phyloP scores from a whole-genome alignment of 176 grass and related monocot species.

The Oropetium thomaeum region DNA sequence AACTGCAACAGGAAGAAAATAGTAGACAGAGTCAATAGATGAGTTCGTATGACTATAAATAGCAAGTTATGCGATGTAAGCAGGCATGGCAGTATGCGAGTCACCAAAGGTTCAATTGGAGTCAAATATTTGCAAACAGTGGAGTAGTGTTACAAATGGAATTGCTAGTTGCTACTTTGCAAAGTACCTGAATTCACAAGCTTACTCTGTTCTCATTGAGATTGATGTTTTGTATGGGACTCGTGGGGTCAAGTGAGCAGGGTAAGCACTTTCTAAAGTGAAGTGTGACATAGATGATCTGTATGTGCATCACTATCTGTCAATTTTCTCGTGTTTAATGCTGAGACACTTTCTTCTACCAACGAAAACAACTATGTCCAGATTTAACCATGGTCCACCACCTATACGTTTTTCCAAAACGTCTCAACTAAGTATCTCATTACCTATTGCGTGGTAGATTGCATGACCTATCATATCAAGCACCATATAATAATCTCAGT shows the following conservation, averaged over 20 bases:
- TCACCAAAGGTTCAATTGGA: too few species aligned
- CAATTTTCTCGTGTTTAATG: conserved; percentile 22
- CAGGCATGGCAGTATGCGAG: not conserved
- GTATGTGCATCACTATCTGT: conserved; percentile 31
- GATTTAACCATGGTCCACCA: conserved; percentile 23
- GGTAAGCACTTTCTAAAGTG: not conserved
- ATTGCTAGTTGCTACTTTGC: not conserved
- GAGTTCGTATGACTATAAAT: not conserved
- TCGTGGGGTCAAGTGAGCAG: conserved; percentile 26
- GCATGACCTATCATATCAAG: conserved; percentile 28
- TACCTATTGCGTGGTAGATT: not conserved
- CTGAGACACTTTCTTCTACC: conserved; percentile 5
- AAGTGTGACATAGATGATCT: conserved; percentile 17
- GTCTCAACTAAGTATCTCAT: conserved; percentile 31
- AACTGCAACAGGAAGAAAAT: conserved; percentile 52
- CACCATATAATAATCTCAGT: conserved; percentile 9
- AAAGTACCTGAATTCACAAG: not conserved
- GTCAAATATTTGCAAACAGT: too few species aligned
- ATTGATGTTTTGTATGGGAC: conserved; percentile 37
- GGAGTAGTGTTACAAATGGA: too few species aligned
- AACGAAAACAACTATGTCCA: conserved; percentile 15
- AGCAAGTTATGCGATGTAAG: too few species aligned
- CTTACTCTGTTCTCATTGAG: not conserved
- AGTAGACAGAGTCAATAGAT: conserved; percentile 15
- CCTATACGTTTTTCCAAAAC: not conserved